phyloP scores from a whole-genome alignment of 2,329 filamentous ascomycete genomes.

The Blumeria hordei region DNA sequence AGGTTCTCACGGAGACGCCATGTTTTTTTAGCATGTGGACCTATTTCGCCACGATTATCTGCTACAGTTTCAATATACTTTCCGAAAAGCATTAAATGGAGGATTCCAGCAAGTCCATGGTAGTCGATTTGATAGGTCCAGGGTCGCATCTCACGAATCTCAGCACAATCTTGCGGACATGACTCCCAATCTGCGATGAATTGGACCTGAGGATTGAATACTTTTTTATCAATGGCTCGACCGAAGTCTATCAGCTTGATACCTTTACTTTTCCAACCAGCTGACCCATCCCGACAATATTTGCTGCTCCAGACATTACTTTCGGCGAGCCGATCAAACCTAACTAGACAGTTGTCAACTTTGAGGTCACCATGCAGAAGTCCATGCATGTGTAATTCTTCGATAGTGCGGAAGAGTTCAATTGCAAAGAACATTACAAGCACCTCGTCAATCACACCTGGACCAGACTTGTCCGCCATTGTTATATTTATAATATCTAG shows the following conservation, averaged over 20 bases:
- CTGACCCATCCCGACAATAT: slow-evolving; percentile 49
- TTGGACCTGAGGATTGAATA: slow-evolving; percentile 49
- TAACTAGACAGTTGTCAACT: slow-evolving; percentile 80
- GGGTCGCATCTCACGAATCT: slow-evolving; percentile 79
- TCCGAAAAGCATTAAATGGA: slow-evolving; percentile 78
- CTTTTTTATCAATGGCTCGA: slow-evolving; percentile 76
- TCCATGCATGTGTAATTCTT: slow-evolving; percentile 56
- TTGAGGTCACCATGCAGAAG: slow-evolving; percentile 89
- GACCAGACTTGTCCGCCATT: slow-evolving; percentile 35
- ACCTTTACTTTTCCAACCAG: slow-evolving; percentile 62
- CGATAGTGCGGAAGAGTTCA: slow-evolving; percentile 73
- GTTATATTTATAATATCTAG: slow-evolving; percentile 87
- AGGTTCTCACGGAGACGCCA: slow-evolving; percentile 64
- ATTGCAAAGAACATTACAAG: slow-evolving; percentile 90
- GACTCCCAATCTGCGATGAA: slow-evolving; percentile 97
- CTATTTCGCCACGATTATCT: not conserved
- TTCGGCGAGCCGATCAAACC: slow-evolving; percentile 36
- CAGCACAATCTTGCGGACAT: slow-evolving; percentile 64
- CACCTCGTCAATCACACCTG: slow-evolving; percentile 58
- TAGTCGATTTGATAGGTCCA: slow-evolving; percentile 99
- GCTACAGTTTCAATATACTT: slow-evolving; percentile 68
- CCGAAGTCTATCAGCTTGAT: slow-evolving; percentile 86
- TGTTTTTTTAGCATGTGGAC: slow-evolving; percentile 29
- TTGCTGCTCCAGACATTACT: slow-evolving; percentile 27
- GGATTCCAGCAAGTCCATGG: slow-evolving; percentile 67